Conservation (phyloP, 2,329 filamentous ascomycete species). For the Cladophialophora yegresii region DNA sequence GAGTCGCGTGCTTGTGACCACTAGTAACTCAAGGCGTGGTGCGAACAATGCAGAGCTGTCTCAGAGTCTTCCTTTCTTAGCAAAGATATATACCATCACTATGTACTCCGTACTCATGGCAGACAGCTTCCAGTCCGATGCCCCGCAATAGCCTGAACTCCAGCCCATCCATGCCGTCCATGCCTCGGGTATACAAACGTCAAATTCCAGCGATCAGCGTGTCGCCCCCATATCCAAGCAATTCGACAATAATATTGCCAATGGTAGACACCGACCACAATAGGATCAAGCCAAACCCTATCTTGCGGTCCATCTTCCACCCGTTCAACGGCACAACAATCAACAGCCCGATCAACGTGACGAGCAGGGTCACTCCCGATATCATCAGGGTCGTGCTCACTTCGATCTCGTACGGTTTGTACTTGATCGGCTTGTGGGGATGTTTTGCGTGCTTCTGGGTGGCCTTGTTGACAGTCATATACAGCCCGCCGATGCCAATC, state of each 20-base stretch:
- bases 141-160: not conserved
- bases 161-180: not conserved
- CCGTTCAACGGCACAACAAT: slow-evolving; percentile 79
- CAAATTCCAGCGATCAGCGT: slow-evolving; percentile 4
- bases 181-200: slow-evolving; percentile 10
- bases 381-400: slow-evolving; percentile 84
- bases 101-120: slow-evolving; percentile 9
- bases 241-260: slow-evolving; percentile 77
- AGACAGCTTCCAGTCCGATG: not conserved
- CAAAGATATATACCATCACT: slow-evolving; percentile 5
- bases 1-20: not conserved
- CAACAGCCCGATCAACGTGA: slow-evolving; percentile 76
- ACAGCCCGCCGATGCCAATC: slow-evolving; percentile 86
- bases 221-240: slow-evolving; percentile 43
- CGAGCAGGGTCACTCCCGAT: slow-evolving; percentile 76
- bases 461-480: slow-evolving; percentile 76
- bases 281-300: slow-evolving; percentile 77
- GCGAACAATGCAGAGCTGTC: not conserved
- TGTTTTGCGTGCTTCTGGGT: slow-evolving; percentile 67
- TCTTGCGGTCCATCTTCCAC: slow-evolving; percentile 79
- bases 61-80: not conserved
- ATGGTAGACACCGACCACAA: slow-evolving; percentile 81
- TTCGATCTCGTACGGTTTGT: slow-evolving; percentile 77
- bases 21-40: not conserved
- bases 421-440: slow-evolving; percentile 64